Evolutionary conservation across 768 basidiomycete species (phyloP), one percentile per base, ranked within the genome.

Genomic region (Pholiota microspora): DNA sequence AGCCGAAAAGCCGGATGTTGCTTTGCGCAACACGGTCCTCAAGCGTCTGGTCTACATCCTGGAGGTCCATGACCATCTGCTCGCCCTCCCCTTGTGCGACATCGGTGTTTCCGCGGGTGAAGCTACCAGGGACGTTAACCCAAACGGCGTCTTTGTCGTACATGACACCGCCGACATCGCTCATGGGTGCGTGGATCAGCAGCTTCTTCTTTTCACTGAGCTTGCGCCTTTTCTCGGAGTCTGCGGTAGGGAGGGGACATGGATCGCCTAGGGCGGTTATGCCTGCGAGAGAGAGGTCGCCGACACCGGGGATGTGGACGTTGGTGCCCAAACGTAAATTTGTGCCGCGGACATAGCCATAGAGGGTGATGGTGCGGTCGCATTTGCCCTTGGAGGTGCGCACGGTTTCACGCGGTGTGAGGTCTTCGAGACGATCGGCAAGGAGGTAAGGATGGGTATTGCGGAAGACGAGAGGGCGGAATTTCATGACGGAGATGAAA

Each of bases 61-160:
- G 97, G 12, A 99, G 77, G 67, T 92, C 90, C 79, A 98, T 90
- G 10, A 99, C 94, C 97, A 99, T 98, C 67, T 87, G 82, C 66
- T 98, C 96, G 13, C 97, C 97, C 70, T 97, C 96, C 7, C 95
- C 96, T 64, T 89, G 89, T 3, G 78, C 78, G 45, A 80, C 92
- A 55, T 87, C 85, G 6, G 71, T 72, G 59, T 82, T 84, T n/a
- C 84, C 86, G 56, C 88, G 78, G 12, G 92, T 88, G 67, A 99
- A 99, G 64, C 82, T 96, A 1, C 97, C 97, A 10, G 94, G 90
- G 8, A 98, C 95, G 68, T 98, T 98, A 59, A 99, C 88, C 80
- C 92, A 99, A 2, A 99, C 95, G 0, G 94, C 93, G 65, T 98
- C 96, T 69, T 98, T 98, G 75, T 99, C 97, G 66, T 96, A 98